Base-by-base conservation (phyloP, 1,139 yeast species). In the Taphrina pruni region DNA sequence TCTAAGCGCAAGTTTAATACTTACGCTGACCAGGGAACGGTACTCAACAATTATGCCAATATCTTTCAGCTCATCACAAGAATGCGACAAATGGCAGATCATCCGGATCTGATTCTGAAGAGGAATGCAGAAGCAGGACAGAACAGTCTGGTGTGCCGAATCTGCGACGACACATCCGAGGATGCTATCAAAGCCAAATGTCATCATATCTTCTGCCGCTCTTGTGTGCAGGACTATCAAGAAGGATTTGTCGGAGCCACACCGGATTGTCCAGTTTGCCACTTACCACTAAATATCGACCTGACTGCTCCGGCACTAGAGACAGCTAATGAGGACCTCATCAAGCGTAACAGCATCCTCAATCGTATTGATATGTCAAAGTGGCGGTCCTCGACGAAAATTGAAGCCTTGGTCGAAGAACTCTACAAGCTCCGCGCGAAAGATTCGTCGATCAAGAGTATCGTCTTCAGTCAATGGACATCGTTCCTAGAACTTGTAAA, bases 61-160 rank as follows among this genome's bases (percentile, higher is more conserved):
- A 93, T 94, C 75, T 95, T 94, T 80, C 93, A 98, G 0, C 83
- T 95, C 70, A 93, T 94, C 75, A 95, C 99, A 0, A 83, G 99
- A 75, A 94, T 94, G 99, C 86, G 99, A 76, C 99, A 94, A 78
- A 82, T 94, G 75, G 98, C 99, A 0, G 99, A 95, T 78, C 99
- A 94, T 78, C 99, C 99, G 0, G 99, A 95, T 79, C 81, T 95
- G 73, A 97, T 94, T 0, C 81, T 94, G 76, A 78, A 81, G 54
- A 82, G 82, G 68, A 73, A 71, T 9, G 76, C 73, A 1, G 76
- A 74, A 9, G 77, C 76, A 5, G 78, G 75, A 1, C 82, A 82
- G 21, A 92, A 91, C 14, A 88, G 88, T 0, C 84, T 92, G 38
- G 88, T 95, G 60, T 94, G 99, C 77, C 95, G 90, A 74, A 78